Base-by-base conservation (phyloP, 2,329 filamentous ascomycete genomes). In the Gaeumannomyces tritici region DNA sequence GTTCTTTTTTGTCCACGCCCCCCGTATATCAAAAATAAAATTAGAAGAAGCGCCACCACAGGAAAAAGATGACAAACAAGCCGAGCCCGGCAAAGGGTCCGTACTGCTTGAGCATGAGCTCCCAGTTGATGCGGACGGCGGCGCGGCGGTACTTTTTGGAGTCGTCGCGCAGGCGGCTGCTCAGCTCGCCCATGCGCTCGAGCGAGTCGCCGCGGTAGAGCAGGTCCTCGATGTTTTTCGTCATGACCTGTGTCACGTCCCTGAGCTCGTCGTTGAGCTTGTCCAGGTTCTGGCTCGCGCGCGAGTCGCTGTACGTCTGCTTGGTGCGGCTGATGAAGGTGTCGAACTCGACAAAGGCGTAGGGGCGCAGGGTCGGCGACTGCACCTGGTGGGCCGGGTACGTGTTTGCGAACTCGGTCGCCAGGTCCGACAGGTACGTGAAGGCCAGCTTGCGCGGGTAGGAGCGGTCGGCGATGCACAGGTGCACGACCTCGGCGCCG, bases 171-270 rank as follows among this genome's bases (percentile, higher is more conserved):
- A 99, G 76, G 65, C 93, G 81, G 63, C 86, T 89, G 70, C 90
- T 96, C 72, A 97, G 89, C 78, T 98, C 93, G 65, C 95, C 93
- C 95, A 99, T 99, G 70, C 92, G 85, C 78, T 99, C 95, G 68
- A 99, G 77, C 70, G 88, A 95, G 74, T 99, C 95, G 31, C 95
- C 95, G 65, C 96, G 83, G 74, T 99, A 99, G 61, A 99, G 80
- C 72, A 99, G 79, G 75, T 99, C 95, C 80, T 99, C 95, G 69
- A 99, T 98, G 75, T 99, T 99, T 85, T 98, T 98, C 62, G 93
- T 98, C 96, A 99, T 99, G 72, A 99, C 93, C 78, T 97, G 93
- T 1, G 95, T 98, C 62, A 99, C 96, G 76, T 98, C 95, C 74
- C 93, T 89, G 67, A 99, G 84, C 82, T 99, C 96, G 72, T 97